Evolutionary conservation across 1,284 basidiomycete genomes (phyloP).

Genomic region (Kalmanozyma brasiliensis): DNA sequence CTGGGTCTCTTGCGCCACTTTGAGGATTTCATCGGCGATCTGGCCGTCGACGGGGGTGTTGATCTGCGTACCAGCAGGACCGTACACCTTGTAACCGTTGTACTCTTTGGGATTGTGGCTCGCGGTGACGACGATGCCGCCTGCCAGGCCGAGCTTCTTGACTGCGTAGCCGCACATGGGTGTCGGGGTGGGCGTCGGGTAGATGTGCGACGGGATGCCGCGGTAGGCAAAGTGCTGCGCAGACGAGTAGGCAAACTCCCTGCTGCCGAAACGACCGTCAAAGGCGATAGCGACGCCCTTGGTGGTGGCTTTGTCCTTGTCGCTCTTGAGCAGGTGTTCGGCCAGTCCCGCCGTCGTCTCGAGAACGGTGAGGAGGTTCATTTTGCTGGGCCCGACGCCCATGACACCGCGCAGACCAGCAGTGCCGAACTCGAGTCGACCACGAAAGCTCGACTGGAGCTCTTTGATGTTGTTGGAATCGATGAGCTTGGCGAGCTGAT

Average conservation of each 20-base stretch:
- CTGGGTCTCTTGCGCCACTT: constrained; percentile 33
- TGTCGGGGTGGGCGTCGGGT: constrained; percentile 43
- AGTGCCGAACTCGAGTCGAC: constrained; percentile 57
- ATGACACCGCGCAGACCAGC: constrained; percentile 58
- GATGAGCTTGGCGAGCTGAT: constrained; percentile 40
- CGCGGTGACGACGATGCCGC: constrained; percentile 61
- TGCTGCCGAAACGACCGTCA: constrained; percentile 58
- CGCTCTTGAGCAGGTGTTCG: constrained; percentile 41
- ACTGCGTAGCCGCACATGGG: constrained; percentile 61
- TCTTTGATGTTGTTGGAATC: constrained; percentile 36
- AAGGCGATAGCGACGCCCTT: constrained; percentile 63
- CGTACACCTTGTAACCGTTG: constrained; percentile 63
- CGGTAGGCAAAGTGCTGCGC: constrained; percentile 52
- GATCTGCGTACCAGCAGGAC: constrained; percentile 58
- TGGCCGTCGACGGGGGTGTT: constrained; percentile 58
- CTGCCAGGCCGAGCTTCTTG: constrained; percentile 52
- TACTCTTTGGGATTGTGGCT: constrained; percentile 62
- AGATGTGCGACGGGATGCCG: constrained; percentile 53
- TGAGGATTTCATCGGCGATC: constrained; percentile 54
- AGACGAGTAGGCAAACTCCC: constrained; percentile 51
- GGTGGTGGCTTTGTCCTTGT: constrained; percentile 23
- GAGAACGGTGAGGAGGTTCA: constrained; percentile 60
- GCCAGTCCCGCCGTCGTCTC: constrained; percentile 58
- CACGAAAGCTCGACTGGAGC: constrained; percentile 52
- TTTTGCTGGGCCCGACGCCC: constrained; percentile 56